Percentiles rank a stretch among this genome's conserved stretches.
phyloP scores from a whole-genome alignment of 2,329 filamentous ascomycete species.

The Falciphora oryzae region DNA sequence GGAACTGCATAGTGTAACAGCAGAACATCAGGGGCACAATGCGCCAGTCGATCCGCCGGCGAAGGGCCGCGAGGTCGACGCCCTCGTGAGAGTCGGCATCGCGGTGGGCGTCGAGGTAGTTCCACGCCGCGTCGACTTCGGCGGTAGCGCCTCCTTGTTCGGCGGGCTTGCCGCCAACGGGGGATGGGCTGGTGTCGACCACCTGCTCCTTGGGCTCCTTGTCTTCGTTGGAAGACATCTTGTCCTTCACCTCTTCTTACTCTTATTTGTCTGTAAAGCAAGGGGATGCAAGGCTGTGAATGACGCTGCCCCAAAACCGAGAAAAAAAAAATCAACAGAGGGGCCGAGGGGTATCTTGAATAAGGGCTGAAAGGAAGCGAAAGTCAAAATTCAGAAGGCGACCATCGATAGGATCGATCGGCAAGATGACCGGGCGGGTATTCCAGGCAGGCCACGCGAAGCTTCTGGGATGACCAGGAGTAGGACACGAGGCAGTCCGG shows the following conservation, averaged over 20 bases:
- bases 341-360: background rate
- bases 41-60: slow-evolving; percentile 34
- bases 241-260: background rate
- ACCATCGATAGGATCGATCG: background rate
- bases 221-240: slow-evolving; percentile 5
- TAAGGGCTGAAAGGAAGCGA: background rate
- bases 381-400: background rate
- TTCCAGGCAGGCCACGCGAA: background rate
- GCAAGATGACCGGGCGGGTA: background rate
- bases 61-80: slow-evolving; percentile 38
- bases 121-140: slow-evolving; percentile 40
- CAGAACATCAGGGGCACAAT: slow-evolving; percentile 15
- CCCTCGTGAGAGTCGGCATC: slow-evolving; percentile 22
- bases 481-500: background rate
- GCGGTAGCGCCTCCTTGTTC: slow-evolving; percentile 13
- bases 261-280: too few species aligned
- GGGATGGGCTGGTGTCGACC: slow-evolving; percentile 14
- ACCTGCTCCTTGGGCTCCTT: slow-evolving; percentile 13
- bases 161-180: slow-evolving; percentile 5
- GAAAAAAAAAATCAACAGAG: background rate
- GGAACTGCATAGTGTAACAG: slow-evolving; percentile 16
- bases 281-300: background rate
- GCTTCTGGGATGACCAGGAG: background rate
- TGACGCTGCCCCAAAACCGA: background rate
- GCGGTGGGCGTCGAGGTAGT: slow-evolving; percentile 36